phyloP scores from a whole-genome alignment of 2,329 filamentous ascomycete species.

The Microdochium trichocladiopsis region DNA sequence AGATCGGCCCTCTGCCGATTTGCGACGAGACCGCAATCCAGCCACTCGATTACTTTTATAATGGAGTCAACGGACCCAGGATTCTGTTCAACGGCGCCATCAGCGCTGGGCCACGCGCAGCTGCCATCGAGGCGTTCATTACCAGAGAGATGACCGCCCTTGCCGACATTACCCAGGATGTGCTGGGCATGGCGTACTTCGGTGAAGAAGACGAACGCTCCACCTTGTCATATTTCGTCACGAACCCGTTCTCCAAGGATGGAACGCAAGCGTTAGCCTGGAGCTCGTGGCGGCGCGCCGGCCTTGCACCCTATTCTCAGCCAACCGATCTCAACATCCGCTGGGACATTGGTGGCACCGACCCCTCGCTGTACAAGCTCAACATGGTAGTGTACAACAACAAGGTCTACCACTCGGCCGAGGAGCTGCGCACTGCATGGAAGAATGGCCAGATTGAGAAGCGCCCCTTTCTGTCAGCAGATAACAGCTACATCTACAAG shows the following conservation, averaged over 20 bases:
- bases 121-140: slow-evolving; percentile 26
- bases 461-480: slow-evolving; percentile 32
- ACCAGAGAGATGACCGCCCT: slow-evolving; percentile 9
- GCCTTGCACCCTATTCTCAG: slow-evolving; percentile 33
- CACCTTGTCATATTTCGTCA: slow-evolving; percentile 24
- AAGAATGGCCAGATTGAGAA: slow-evolving; percentile 35
- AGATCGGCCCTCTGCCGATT: neutral
- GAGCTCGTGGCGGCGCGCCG: slow-evolving; percentile 34
- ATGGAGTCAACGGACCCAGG: slow-evolving; percentile 6
- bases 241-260: slow-evolving; percentile 33
- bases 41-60: neutral
- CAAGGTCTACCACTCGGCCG: slow-evolving; percentile 41
- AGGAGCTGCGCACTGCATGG: slow-evolving; percentile 37
- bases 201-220: slow-evolving; percentile 33
- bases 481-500: slow-evolving; percentile 37
- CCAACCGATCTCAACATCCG: slow-evolving; percentile 36
- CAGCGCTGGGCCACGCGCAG: slow-evolving; percentile 14
- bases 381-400: slow-evolving; percentile 47
- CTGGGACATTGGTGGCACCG: slow-evolving; percentile 40
- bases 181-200: slow-evolving; percentile 30
- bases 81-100: slow-evolving; percentile 32
- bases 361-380: slow-evolving; percentile 41
- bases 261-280: slow-evolving; percentile 35
- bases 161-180: slow-evolving; percentile 33
- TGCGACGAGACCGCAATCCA: neutral